A percentile compares a stretch with the other conserved stretches of the same genome.
phyloP scores from a whole-genome alignment of 345 rosid species.

The Gossypium thurberi region DNA sequence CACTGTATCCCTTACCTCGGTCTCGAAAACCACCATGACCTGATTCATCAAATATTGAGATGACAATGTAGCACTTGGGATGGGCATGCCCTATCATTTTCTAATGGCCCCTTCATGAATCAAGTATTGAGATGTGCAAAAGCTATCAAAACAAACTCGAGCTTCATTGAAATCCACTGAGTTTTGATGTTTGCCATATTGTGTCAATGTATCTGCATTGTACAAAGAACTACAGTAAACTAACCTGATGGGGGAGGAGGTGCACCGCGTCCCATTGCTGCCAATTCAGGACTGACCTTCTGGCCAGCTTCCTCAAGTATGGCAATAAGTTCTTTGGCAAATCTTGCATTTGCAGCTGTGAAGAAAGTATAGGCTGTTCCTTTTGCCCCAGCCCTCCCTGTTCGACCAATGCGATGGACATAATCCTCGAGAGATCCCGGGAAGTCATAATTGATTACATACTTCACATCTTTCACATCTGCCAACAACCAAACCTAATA shows the following conservation, averaged over 20 bases:
- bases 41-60: constrained; percentile 11
- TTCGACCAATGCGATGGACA: constrained; percentile 94
- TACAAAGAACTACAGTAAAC: constrained; percentile 16
- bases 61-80: not conserved
- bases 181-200: not conserved
- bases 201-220: not conserved
- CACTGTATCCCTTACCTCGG: constrained; percentile 41
- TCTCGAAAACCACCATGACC: constrained; percentile 47
- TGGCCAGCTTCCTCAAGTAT: constrained; percentile 97
- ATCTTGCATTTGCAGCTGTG: constrained; percentile 92
- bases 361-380: constrained; percentile 98
- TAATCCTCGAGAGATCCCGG: constrained; percentile 98
- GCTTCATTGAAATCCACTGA: not conserved
- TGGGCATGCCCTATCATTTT: not conserved
- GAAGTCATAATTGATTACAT: constrained; percentile 91
- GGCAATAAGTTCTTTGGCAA: constrained; percentile 78
- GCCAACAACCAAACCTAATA: constrained; percentile 19
- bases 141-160: not conserved
- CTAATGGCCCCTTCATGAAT: not conserved
- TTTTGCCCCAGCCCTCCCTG: constrained; percentile 98
- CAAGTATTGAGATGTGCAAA: not conserved
- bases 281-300: constrained; percentile 78
- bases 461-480: constrained; percentile 97
- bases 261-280: constrained; percentile 92
- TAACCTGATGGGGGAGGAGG: constrained; percentile 88